Base-by-base conservation (phyloP, 257 asterid genomes). In the Solanum gracilifrons region DNA sequence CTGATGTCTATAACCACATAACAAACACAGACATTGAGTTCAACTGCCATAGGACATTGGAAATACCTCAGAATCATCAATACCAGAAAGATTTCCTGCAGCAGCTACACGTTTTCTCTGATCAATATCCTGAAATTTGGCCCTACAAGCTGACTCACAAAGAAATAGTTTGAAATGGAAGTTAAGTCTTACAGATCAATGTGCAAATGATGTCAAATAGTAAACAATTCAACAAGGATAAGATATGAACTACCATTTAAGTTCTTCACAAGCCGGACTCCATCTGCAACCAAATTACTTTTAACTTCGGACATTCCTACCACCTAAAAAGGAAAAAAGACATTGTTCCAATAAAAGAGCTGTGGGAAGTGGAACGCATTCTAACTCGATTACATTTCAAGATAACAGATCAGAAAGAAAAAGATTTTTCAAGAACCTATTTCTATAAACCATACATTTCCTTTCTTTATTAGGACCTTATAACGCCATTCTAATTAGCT, bases 61-160 rank as follows among this genome's bases (percentile, higher is more conserved):
- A 55, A 36, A 51, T 89, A 94, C 95, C 94, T 94, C 95, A 68
- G 88, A 86, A 90, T 94, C 97, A 91, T 92, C 93, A 69, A 93
- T 90, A 87, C 88, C 94, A 23, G 94, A 91, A 83, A 89, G 90
- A 80, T 84, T 86, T 60, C 90, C 90, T 7, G 92, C 75, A 29
- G 7, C 83, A 73, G 74, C 83, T 86, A 87, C 84, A 84, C 8
- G 85, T 48, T 80, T 64, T 48, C 69, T 82, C 89, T 83, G 87
- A 31, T 33, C 82, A 66, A 58, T 83, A 77, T 55, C 87, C 71
- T 33, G 62, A 16, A 79, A 60, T 76, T 87, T 85, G n/a, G 88
- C 72, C 86, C 88, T 87, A 86, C 88, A 86, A 76, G 89, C 94
- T 89, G 92, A 88, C 85, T 43, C 71, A 72, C 64, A 87, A 87